Conservation (phyloP, 2,329 filamentous ascomycete genomes). For the Cladophialophora carrionii region DNA sequence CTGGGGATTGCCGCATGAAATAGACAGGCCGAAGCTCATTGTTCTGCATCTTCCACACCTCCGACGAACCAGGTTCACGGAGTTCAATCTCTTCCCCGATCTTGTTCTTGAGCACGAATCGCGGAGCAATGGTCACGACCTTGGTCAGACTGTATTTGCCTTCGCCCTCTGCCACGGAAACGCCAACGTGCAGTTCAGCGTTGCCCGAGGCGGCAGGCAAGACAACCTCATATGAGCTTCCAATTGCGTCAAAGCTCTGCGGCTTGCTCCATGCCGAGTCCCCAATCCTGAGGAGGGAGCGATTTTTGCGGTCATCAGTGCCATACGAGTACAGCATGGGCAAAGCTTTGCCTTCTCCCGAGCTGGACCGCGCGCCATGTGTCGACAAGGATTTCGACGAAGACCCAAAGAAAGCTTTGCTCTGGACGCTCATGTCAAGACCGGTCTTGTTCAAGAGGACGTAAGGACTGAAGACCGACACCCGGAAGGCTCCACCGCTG, state of each 20-base stretch:
- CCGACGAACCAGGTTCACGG: slow-evolving; percentile 87
- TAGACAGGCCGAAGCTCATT: slow-evolving; percentile 84
- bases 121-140: slow-evolving; percentile 86
- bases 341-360: slow-evolving; percentile 64
- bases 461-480: slow-evolving; percentile 93
- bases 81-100: slow-evolving; percentile 85
- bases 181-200: slow-evolving; percentile 86
- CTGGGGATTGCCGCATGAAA: slow-evolving; percentile 78
- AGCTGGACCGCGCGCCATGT: slow-evolving; percentile 66
- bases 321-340: slow-evolving; percentile 97
- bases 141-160: slow-evolving; percentile 99
- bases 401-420: slow-evolving; percentile 84
- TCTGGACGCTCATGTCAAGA: slow-evolving; percentile 80
- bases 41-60: slow-evolving; percentile 74
- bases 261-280: slow-evolving; percentile 96
- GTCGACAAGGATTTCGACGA: slow-evolving; percentile 81
- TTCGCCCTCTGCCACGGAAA: slow-evolving; percentile 85
- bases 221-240: slow-evolving; percentile 85
- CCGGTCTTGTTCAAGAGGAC: slow-evolving; percentile 95
- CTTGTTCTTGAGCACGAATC: slow-evolving; percentile 93
- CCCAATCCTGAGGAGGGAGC: slow-evolving; percentile 82
- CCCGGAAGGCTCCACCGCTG: slow-evolving; percentile 92
- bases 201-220: slow-evolving; percentile 71
- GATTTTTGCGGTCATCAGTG: slow-evolving; percentile 86
- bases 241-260: slow-evolving; percentile 96